phyloP scores from a whole-genome alignment of 345 rosid species.

The Hibiscus syriacus region DNA sequence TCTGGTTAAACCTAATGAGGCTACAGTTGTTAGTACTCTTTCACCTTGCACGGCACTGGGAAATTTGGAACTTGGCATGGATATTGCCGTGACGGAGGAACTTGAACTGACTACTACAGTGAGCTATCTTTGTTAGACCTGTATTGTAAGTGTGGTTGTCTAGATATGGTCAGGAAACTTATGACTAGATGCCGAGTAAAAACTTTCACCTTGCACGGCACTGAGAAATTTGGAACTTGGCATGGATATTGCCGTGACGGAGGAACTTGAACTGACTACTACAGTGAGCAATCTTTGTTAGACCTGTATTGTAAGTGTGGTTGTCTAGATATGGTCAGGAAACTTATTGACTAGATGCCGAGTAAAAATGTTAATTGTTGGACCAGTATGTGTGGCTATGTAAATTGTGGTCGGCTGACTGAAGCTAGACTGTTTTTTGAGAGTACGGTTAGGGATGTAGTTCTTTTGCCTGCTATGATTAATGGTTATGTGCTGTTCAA shows the following conservation, averaged over 20 bases:
- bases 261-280: too few relatives aligned
- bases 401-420: conserved; percentile 36
- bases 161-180: too few relatives aligned
- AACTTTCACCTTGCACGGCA: too few relatives aligned
- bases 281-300: too few relatives aligned
- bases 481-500: conserved; percentile 72
- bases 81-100: conserved; percentile 28
- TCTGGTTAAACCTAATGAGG: conserved; percentile 42
- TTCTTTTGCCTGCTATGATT: conserved; percentile 83
- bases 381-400: conserved; percentile 64
- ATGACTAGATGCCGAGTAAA: too few relatives aligned
- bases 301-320: too few relatives aligned
- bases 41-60: conserved; percentile 59
- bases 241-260: too few relatives aligned
- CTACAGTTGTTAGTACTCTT: conserved; percentile 59
- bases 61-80: conserved; percentile 44
- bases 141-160: conserved; percentile 66
- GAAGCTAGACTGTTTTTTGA: conserved; percentile 68
- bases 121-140: conserved; percentile 57
- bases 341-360: conserved; percentile 39
- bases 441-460: conserved; percentile 54
- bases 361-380: conserved; percentile 58
- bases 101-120: conserved; percentile 39
- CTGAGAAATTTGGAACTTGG: too few relatives aligned
- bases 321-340: too few relatives aligned